Evolutionary conservation across 768 basidiomycete species (phyloP).

Genomic region (Leccinum obscurum): DNA sequence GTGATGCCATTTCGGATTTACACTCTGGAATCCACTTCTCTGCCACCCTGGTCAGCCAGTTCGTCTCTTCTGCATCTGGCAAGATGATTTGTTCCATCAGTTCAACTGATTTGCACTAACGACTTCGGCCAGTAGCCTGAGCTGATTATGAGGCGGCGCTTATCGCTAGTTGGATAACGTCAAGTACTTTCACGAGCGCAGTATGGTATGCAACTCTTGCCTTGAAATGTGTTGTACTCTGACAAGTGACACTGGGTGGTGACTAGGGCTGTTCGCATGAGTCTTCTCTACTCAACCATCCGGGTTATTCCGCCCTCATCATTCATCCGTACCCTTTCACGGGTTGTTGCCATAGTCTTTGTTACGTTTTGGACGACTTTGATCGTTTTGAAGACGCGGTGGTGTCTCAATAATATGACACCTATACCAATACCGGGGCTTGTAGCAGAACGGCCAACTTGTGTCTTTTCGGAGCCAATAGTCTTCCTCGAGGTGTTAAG

Average conservation of each 20-base stretch:
- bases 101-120: neutral
- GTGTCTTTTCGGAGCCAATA: neutral
- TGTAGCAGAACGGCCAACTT: neutral
- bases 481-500: neutral
- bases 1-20: too few species aligned
- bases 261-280: constrained; percentile 1
- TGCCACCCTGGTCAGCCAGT: neutral
- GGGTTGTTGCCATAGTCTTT: neutral
- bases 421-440: neutral
- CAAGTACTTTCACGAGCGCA: neutral
- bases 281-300: neutral
- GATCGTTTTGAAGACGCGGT: constrained; percentile 1
- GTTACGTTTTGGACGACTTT: constrained; percentile 1
- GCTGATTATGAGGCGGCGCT: neutral
- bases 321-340: neutral
- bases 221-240: neutral
- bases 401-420: neutral
- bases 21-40: too few species aligned
- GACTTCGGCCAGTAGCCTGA: neutral
- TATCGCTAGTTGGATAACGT: neutral
- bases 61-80: neutral
- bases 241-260: neutral
- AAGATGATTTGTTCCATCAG: neutral
- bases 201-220: neutral
- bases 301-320: neutral